Base-by-base conservation (phyloP, 345 rosid species). In the Murraya koenigii region DNA sequence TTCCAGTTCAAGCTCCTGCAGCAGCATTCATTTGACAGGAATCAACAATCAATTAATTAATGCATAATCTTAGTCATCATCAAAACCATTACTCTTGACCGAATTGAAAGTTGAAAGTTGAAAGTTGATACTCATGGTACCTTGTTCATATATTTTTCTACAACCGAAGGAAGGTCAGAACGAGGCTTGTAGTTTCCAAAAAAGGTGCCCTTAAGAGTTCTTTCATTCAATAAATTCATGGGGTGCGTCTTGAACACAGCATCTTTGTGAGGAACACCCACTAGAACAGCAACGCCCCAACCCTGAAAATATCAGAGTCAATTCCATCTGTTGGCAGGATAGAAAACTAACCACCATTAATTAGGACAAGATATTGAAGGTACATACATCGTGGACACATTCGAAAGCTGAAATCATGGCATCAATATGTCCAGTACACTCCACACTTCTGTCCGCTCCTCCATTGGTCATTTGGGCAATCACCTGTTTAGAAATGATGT, bases 101-200 rank as follows among this genome's bases (percentile, higher is more conserved):
- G 49, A 41, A 41, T 11, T 10, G 49, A 41, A 10, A 41, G 47
- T 41, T 41, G 47, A 14, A 44, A 49, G 20, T 17, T 69, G 14
- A 52, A 35, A 20, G n/a, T n/a, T n/a, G n/a, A 1, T 3, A 9
- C 1, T 13, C 2, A 1, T 35, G 14, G 65, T 52, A 85, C 90
- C 85, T 89, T 86, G 55, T 80, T 87, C 87, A 87, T 87, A 79
- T 87, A 89, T 75, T 80, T 86, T 75, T 86, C 89, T 22, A 86
- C 88, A 9, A 87, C 82, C 4, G 58, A 66, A 35, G 93, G 88
- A 75, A 89, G 81, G 76, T 86, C 86, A 25, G 84, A 82, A 25
- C 85, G 84, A 2, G 93, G 86, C 74, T 86, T 89, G 87, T 83
- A 86, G 85, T 89, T 86, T 58, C 93, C 90, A 20, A 79, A 88